These are phyloP conservation scores for Phialophora verrucosa DNA, from an alignment of 2,329 filamentous ascomycete genomes.

Conservation along the genomic window DNA sequence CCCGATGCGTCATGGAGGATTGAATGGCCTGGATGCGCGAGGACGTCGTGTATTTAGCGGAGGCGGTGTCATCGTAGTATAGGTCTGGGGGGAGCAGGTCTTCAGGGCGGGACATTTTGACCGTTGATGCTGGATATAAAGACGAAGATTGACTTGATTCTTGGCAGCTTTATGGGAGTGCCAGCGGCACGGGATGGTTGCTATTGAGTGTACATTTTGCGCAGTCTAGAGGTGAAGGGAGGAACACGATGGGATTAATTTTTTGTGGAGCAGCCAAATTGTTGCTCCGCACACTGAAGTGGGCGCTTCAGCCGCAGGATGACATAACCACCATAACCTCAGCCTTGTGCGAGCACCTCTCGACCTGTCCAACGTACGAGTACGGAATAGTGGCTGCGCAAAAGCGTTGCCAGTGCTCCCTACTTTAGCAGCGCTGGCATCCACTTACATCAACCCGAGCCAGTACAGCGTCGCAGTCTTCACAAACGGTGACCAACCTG, in stretches of 20 bases:
- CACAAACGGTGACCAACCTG: no score
- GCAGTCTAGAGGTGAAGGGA: neutral
- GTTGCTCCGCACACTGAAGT: neutral
- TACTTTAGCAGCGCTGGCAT: no score
- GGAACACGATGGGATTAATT: neutral
- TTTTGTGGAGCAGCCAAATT: neutral
- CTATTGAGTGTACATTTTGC: neutral
- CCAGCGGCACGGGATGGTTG: slow-evolving; percentile 6
- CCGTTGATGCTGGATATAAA: neutral
- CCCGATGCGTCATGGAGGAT: slow-evolving; percentile 89
- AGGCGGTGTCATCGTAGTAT: slow-evolving; percentile 95
- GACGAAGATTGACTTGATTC: neutral
- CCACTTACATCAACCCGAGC: no score
- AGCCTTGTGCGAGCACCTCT: no score
- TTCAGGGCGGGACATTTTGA: slow-evolving; percentile 88
- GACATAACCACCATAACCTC: neutral
- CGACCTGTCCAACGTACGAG: no score
- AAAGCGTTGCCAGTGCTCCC: no score
- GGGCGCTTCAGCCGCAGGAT: neutral
- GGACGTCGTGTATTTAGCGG: slow-evolving; percentile 95
- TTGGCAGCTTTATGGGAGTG: neutral
- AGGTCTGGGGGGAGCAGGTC: slow-evolving; percentile 95
- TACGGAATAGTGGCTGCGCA: no score
- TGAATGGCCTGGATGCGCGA: slow-evolving; percentile 96
- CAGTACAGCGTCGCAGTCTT: no score